Base-by-base conservation (phyloP, 352 stramenopile species). In the Elongisporangium prolatum region DNA sequence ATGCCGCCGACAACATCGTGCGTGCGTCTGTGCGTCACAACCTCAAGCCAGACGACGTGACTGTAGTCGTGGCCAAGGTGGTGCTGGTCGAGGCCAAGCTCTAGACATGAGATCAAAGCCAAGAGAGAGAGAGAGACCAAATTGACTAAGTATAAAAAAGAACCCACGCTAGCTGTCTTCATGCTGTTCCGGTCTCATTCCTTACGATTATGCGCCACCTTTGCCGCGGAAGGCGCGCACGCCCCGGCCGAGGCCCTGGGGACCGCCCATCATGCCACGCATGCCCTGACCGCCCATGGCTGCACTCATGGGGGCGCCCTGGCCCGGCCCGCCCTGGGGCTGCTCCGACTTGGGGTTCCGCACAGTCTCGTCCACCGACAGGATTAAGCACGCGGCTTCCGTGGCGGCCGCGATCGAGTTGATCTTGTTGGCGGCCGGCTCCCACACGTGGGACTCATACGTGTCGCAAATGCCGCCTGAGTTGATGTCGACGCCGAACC, bases 311-410 rank as follows among this genome's bases (percentile, higher is more conserved):
- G 91, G 91, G 14, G 76, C 68, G 24, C 84, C 75, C 25, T 68
- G 70, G 48, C 64, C 67, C 22, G 67, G 67, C 6, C 71, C 76
- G 49, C 64, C 87, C 61, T 84, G 83, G 64, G 70, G 95, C 89
- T 98, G 93, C 75, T 98, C 90, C 64, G 92, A 98, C 72, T 95
- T 93, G 17, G 97, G 97, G 75, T 99, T 99, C 65, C 97, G 94
- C 61, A 99, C 95, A 24, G 97, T 99, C 80, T 99, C 97, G 72
- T 99, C 97, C 64, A 99, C 98, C 48, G 86, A 98, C 28, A 99
- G 79, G 70, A 99, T 99, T 51, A 99, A 89, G 75, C 96, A 99
- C 9, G 97, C 97, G 2, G 97, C 97, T 75, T 99, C 97, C 21
- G 93, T 97, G 8, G 97, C 97, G 22, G 97, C 94, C 14, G 89